These are phyloP conservation scores for Echinosophora koreensis DNA, from an alignment of 306 rosid species.

Conservation along the genomic window DNA sequence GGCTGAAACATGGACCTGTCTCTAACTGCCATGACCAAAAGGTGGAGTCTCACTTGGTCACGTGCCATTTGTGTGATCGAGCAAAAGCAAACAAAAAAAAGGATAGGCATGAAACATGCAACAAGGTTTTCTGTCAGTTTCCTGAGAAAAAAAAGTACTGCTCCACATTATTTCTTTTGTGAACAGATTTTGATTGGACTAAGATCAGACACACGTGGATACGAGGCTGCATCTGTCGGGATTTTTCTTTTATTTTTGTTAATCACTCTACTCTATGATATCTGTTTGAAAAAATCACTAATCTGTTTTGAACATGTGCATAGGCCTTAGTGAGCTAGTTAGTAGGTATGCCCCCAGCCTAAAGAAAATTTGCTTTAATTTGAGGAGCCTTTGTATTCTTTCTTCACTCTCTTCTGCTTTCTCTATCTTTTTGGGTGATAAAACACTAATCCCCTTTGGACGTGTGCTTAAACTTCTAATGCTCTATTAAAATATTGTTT, in stretches of 20 bases:
- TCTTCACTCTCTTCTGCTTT: conserved; percentile 38
- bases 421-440: conserved; percentile 23
- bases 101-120: conserved; percentile 29
- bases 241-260: not conserved
- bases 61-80: conserved; percentile 43
- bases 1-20: conserved; percentile 59
- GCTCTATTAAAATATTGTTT: conserved; percentile 36
- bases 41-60: conserved; percentile 42
- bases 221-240: conserved; percentile 28
- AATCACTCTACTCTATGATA: conserved; percentile 26
- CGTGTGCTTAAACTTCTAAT: conserved; percentile 49
- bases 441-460: conserved; percentile 47
- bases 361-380: conserved; percentile 33
- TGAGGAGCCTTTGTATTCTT: conserved; percentile 29
- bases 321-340: conserved; percentile 48
- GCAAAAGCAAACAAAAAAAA: not conserved
- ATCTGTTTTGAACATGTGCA: conserved; percentile 43
- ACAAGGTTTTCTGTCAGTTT: conserved; percentile 11
- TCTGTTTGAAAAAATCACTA: not conserved
- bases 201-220: conserved; percentile 41
- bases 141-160: not conserved
- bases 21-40: conserved; percentile 53
- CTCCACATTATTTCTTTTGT: not conserved
- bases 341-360: conserved; percentile 35
- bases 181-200: conserved; percentile 35